Evolutionary conservation across 208 protist species (phyloP), one percentile per base, ranked within the genome.

Genomic region (Trypanosoma scelopori): DNA sequence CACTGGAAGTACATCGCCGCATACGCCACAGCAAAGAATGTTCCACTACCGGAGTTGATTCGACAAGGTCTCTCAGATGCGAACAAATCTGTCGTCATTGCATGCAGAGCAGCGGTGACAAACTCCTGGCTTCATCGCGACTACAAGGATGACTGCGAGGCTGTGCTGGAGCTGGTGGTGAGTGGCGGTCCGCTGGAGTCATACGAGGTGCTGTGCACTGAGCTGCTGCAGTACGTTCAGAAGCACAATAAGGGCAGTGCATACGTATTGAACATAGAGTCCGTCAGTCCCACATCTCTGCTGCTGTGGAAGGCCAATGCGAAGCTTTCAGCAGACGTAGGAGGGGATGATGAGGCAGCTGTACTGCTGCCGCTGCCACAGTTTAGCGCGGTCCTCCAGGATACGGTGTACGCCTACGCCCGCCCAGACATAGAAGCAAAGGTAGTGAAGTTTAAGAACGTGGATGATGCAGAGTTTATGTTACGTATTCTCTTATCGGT

Each of bases 81-180:
- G 35, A 93, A 79, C 62, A 71, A 55, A 11, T 89, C 85, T 18
- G 88, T 90, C n/a, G 55, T 57, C 35, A 88, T 91, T 58, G 87
- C 91, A 3, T 94, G 87, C 65, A 71, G 84, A 11, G 81, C 85
- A 1, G 80, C 91, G 18, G 35, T 96, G 42, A 90, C 86, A 6
- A 94, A 87, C 64, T 82, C 75, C 63, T 96, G 91, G 88, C 71
- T 96, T 16, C 87, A 92, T 70, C 84, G 87, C 9, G 91, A 96
- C 60, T 79, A 75, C 53, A 82, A 81, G 27, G 82, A 91, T 50
- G 76, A 81, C 30, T 89, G 65, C 41, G 71, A 64, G 39, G 78
- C 78, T 1, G 68, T 94, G 39, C 67, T 96, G n/a, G 81, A 91
- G 23, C 80, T 76, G 41, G 81, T 95, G 25, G 55, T 76, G 4